Evolutionary conservation across 768 basidiomycete genomes (phyloP).

Genomic region (Pleurotus pulmonarius): DNA sequence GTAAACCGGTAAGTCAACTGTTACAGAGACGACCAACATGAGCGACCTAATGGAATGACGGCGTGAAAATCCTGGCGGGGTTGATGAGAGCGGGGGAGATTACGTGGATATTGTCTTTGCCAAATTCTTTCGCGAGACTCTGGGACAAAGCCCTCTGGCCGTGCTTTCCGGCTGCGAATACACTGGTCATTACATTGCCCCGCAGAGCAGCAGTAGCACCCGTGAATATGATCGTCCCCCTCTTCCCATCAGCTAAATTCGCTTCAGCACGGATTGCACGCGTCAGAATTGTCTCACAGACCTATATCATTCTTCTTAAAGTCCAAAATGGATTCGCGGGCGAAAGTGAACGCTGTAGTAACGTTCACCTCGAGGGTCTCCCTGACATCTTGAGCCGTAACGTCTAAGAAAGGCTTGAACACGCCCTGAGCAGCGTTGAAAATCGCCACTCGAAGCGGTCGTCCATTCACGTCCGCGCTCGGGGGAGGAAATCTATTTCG

Average conservation of each 20-base stretch:
- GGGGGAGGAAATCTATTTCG: constrained; percentile 40
- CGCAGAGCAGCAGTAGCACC: constrained; percentile 67
- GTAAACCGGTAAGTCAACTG: neutral
- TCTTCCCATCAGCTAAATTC: constrained; percentile 41
- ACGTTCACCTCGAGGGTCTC: constrained; percentile 48
- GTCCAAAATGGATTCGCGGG: constrained; percentile 53
- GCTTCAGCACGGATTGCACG: neutral
- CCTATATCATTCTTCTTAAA: constrained; percentile 56
- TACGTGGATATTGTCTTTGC: constrained; percentile 71
- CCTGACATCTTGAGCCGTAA: constrained; percentile 56
- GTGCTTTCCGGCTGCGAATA: constrained; percentile 62
- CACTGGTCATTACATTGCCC: constrained; percentile 59
- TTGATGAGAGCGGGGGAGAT: constrained; percentile 8
- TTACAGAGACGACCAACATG: constrained; percentile 42
- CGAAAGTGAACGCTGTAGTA: constrained; percentile 59
- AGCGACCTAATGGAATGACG: constrained; percentile 40
- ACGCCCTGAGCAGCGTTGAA: constrained; percentile 58
- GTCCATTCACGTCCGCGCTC: constrained; percentile 16
- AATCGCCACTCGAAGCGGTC: constrained; percentile 54
- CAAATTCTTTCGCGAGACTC: constrained; percentile 73
- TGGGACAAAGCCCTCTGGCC: constrained; percentile 62
- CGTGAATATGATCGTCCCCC: constrained; percentile 67
- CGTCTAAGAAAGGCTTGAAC: constrained; percentile 66
- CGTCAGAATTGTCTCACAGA: neutral
- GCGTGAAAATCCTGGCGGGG: neutral